Base-by-base conservation (phyloP, 108 stramenopile genomes). In the Skeletonema potamos region DNA sequence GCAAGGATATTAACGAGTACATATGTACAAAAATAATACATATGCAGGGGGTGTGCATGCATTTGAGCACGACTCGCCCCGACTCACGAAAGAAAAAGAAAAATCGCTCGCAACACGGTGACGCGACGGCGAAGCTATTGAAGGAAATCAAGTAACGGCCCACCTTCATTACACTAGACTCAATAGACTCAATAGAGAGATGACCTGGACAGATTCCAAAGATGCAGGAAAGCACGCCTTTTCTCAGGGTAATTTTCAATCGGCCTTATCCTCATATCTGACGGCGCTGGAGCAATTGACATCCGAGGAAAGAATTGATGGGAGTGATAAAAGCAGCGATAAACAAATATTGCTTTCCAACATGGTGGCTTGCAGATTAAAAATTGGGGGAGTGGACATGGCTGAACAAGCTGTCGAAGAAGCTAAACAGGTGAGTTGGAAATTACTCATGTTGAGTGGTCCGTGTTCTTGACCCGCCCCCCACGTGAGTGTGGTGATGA, bases 281-380 rank as follows among this genome's bases (percentile, higher is more conserved):
- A 67, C 11, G 9, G 48, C 66, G 20, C 22, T 67, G 17, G 66
- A 67, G 27, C 18, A 67, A 36, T 27, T 67, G 51, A 30, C 33
- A 3, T 28, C 28, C 9, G 59, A 60, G 9, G 59, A 60, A n/a
- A 41, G n/a, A 41, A 12, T 2, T 29, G 27, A 41, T 27, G 63
- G 36, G 24, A 11, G 27, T 20, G 63, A 39, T 15, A 28, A 46
- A 17, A 22, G 20, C 39, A 26, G 17, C 63, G 89, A 87, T 20
- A 74, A 63, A 27, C 84, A 85, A 62, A 69, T 83, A 43, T n/a
- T 90, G 17, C 56, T 86, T 33, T 77, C 73, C 66, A 68, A 68
- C 34, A 59, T 68, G 24, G 39, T 64, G 0, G 90, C 90, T 11
- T 91, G 90, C 82, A 85, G 90, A 33, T 59, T 94, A 59, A 84